Evolutionary conservation across 1,284 basidiomycete species (phyloP).

Genomic region (Ustilago xerochloae): DNA sequence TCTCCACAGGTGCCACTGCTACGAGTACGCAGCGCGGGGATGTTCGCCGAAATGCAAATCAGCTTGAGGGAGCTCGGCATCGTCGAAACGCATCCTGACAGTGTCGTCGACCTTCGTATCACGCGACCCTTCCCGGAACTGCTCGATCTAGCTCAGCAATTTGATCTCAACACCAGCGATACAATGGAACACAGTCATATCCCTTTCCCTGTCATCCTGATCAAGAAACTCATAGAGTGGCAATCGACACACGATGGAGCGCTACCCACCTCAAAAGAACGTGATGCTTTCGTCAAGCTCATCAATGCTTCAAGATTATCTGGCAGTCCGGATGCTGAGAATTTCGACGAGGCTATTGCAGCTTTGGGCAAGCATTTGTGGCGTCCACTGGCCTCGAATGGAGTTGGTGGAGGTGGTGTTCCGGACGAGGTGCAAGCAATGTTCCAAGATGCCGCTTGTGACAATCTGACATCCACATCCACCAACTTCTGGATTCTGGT

Average conservation of each 20-base stretch:
- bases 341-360: constrained; percentile 76
- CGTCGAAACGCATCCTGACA: constrained; percentile 91
- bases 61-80: constrained; percentile 70
- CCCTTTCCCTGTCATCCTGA: constrained; percentile 67
- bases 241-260: constrained; percentile 69
- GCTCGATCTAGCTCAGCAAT: constrained; percentile 38
- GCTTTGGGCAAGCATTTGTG: constrained; percentile 63
- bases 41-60: constrained; percentile 58
- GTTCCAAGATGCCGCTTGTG: constrained; percentile 75
- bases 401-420: constrained; percentile 44
- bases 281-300: constrained; percentile 79
- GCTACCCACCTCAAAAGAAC: constrained; percentile 76
- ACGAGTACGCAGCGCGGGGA: constrained; percentile 50
- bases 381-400: constrained; percentile 55
- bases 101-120: constrained; percentile 75
- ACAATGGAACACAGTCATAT: constrained; percentile 60
- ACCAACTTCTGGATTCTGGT: constrained; percentile 87
- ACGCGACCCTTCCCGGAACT: constrained; percentile 83
- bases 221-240: constrained; percentile 85
- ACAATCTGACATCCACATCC: constrained; percentile 68
- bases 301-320: constrained; percentile 73
- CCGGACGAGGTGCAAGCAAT: constrained; percentile 51
- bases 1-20: constrained; percentile 58
- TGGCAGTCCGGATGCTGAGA: constrained; percentile 86
- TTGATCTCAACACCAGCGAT: constrained; percentile 51